phyloP scores from a whole-genome alignment of 1,284 basidiomycete species.

The Tilletia setariae region DNA sequence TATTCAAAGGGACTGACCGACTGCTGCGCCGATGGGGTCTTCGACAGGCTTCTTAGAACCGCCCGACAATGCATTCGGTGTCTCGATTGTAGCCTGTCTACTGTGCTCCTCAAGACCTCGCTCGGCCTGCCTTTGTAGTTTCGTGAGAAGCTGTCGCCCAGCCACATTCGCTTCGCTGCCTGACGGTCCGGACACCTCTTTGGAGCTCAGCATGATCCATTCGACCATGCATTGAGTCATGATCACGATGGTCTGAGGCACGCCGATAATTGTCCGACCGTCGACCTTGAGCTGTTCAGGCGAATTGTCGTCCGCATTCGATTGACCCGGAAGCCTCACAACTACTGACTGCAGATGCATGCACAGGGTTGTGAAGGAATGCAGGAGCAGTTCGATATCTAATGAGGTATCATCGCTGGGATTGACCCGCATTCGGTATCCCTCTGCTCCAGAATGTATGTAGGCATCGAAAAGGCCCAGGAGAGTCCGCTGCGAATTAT shows the following conservation, averaged over 20 bases:
- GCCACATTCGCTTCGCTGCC: background rate
- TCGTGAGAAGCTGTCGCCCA: background rate
- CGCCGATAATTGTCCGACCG: conserved; percentile 4
- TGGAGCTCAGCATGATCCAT: conserved; percentile 8
- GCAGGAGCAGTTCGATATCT: background rate
- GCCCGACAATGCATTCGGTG: too few relatives aligned
- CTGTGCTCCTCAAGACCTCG: too few relatives aligned
- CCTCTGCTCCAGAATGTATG: conserved; percentile 24
- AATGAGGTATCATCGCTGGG: too few relatives aligned
- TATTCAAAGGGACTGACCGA: too few relatives aligned
- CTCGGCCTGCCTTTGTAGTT: background rate
- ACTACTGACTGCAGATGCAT: background rate
- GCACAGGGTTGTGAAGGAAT: background rate
- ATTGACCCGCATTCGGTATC: background rate
- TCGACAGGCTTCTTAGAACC: too few relatives aligned
- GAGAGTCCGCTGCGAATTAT: conserved; percentile 30
- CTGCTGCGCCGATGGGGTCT: too few relatives aligned
- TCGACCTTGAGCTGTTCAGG: background rate
- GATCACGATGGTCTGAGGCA: background rate
- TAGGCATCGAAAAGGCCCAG: conserved; percentile 37
- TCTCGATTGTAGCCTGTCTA: too few relatives aligned
- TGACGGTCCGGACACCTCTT: background rate
- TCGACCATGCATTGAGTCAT: background rate
- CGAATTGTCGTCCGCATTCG: background rate
- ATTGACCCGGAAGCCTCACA: background rate